Evolutionary conservation across 164 flowering plant genomes (phyloP).

Genomic region (Taxillus chinensis): DNA sequence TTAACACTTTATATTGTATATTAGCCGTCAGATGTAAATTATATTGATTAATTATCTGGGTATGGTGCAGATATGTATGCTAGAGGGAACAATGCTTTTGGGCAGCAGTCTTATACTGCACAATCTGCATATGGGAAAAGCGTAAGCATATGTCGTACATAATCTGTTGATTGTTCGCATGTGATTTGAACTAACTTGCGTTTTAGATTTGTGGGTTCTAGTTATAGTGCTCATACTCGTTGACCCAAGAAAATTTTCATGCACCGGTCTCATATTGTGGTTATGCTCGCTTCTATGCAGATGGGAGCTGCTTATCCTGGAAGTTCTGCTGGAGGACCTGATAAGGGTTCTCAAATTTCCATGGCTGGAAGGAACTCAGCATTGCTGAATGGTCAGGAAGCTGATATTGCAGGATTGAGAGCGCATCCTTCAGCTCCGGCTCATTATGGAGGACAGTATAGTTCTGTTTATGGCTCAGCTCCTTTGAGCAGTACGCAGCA

Average conservation of each 20-base stretch:
- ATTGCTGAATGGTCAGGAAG: constrained; percentile 48
- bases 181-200: too few relatives aligned
- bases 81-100: constrained; percentile 54
- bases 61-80: constrained; percentile 29
- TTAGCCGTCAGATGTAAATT: too few relatives aligned
- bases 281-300: constrained; percentile 20
- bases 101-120: constrained; percentile 56
- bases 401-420: constrained; percentile 59
- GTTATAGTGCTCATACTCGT: too few relatives aligned
- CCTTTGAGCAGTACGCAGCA: constrained; percentile 42
- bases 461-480: constrained; percentile 58
- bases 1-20: too few relatives aligned
- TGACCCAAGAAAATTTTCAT: too few relatives aligned
- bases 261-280: background rate
- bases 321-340: constrained; percentile 42
- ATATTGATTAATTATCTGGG: too few relatives aligned
- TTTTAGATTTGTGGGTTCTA: too few relatives aligned
- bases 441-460: constrained; percentile 77
- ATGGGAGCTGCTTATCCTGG: constrained; percentile 40
- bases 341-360: constrained; percentile 38
- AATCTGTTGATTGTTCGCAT: too few relatives aligned
- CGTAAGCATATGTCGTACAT: constrained; percentile 24
- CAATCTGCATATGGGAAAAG: constrained; percentile 67
- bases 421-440: constrained; percentile 37
- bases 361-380: constrained; percentile 46